Percentiles rank a stretch among this genome's conserved stretches.
phyloP scores from a whole-genome alignment of 2,329 filamentous ascomycete species.

The Scedosporium minutisporum region DNA sequence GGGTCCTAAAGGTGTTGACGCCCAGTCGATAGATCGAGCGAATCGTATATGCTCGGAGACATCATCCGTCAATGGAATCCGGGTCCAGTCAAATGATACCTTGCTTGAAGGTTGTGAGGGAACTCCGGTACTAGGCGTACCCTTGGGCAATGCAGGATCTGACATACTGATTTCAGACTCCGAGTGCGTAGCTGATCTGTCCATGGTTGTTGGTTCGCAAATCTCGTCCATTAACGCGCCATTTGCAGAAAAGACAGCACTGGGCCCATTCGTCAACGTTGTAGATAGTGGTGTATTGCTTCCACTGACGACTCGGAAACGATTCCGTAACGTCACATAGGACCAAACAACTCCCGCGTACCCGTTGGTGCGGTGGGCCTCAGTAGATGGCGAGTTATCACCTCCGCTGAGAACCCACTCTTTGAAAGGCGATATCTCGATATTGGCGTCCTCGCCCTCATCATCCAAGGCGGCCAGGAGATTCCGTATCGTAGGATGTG shows the following conservation, averaged over 20 bases:
- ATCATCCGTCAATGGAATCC: constrained; percentile 51
- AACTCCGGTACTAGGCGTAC: not conserved
- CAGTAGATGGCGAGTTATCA: not conserved
- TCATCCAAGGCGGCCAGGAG: not conserved
- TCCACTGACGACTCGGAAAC: not conserved
- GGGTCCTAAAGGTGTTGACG: constrained; percentile 60
- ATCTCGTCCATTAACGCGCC: not conserved
- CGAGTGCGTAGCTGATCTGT: not conserved
- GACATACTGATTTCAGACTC: not conserved
- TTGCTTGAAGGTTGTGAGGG: constrained; percentile 25
- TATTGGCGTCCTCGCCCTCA: not conserved
- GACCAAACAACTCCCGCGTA: not conserved
- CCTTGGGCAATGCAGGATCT: not conserved
- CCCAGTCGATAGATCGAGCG: constrained; percentile 64
- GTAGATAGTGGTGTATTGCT: not conserved
- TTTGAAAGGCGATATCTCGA: not conserved
- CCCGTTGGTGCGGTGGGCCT: not conserved
- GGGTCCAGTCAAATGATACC: constrained; percentile 72
- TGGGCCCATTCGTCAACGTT: not conserved
- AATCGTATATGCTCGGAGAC: constrained; percentile 65
- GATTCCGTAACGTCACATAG: not conserved
- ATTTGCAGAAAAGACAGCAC: not conserved
- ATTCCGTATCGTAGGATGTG: not conserved
- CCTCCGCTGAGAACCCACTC: not conserved
- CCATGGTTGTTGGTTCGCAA: not conserved